These are phyloP conservation scores for Oryza coarctata DNA, from an alignment of 176 grass and related monocot genomes.

Conservation along the genomic window DNA sequence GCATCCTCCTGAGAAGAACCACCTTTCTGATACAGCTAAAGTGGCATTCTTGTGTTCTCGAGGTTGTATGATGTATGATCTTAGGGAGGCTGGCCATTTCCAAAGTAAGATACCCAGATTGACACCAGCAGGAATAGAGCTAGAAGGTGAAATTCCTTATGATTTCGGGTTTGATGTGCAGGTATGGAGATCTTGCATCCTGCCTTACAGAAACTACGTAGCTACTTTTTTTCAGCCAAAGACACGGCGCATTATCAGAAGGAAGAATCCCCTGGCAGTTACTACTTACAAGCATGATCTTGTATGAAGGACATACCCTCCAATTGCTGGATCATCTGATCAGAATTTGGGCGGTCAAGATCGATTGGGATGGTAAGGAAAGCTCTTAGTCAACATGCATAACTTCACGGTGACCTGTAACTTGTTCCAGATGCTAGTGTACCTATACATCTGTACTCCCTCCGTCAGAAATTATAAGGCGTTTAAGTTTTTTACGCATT, in stretches of 20 bases:
- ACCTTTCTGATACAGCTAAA: neutral
- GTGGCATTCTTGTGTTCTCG: neutral
- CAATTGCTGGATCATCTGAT: neutral
- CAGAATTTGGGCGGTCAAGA: no score
- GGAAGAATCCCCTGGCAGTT: no score
- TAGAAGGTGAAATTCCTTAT: neutral
- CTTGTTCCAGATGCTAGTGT: no score
- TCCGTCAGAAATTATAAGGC: no score
- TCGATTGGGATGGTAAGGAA: no score
- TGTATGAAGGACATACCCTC: no score
- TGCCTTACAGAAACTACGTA: neutral
- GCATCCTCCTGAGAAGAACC: constrained; percentile 6
- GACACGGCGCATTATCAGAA: no score
- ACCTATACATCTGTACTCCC: no score
- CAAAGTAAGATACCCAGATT: neutral
- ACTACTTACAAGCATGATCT: no score
- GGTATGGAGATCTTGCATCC: constrained; percentile 18
- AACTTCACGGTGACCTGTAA: no score
- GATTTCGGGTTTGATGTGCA: constrained; percentile 22
- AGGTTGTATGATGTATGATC: constrained; percentile 20
- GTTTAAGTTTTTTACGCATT: no score
- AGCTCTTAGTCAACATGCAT: no score
- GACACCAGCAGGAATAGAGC: neutral
- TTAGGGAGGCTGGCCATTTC: constrained; percentile 16
- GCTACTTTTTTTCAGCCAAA: constrained; percentile 15